These are phyloP conservation scores for Closterium sp. DNA, from an alignment of 139 green algal genomes.

Conservation along the genomic window DNA sequence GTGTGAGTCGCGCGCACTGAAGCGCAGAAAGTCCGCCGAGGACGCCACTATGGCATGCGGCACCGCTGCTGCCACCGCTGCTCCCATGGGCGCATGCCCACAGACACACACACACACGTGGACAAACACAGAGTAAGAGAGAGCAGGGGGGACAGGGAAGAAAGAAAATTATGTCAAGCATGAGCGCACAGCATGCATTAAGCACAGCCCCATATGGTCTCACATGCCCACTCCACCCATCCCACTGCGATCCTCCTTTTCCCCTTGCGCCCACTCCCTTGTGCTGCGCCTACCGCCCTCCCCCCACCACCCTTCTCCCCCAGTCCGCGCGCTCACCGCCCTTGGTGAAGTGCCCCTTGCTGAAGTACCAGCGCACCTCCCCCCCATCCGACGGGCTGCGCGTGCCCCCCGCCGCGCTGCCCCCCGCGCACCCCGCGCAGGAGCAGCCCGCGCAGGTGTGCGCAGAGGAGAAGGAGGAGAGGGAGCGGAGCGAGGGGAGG, in stretches of 20 bases:
- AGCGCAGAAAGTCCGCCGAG: slow-evolving; percentile 29
- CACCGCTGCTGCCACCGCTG: slow-evolving; percentile 20
- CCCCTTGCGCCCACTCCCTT: not conserved
- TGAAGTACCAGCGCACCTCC: slow-evolving; percentile 37
- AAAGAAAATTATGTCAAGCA: not conserved
- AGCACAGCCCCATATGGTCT: not conserved
- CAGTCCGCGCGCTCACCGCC: not conserved
- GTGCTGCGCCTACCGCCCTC: not conserved
- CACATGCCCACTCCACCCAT: not conserved
- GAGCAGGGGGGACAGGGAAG: not conserved
- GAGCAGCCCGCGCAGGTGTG: not conserved
- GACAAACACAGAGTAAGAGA: not conserved
- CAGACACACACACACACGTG: not conserved
- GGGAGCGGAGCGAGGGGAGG: not conserved
- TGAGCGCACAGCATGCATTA: not conserved
- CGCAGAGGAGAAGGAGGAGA: not conserved
- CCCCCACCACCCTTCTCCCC: not conserved
- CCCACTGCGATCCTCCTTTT: not conserved
- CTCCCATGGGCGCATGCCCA: not conserved
- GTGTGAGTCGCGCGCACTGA: slow-evolving; percentile 31
- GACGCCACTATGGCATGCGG: slow-evolving; percentile 7
- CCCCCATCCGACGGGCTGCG: slow-evolving; percentile 20
- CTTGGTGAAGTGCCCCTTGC: slow-evolving; percentile 8
- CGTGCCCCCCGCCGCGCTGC: not conserved
- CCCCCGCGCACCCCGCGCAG: not conserved